Evolutionary conservation across 345 rosid genomes (phyloP).

Genomic region (Aquilaria yunnanensis): DNA sequence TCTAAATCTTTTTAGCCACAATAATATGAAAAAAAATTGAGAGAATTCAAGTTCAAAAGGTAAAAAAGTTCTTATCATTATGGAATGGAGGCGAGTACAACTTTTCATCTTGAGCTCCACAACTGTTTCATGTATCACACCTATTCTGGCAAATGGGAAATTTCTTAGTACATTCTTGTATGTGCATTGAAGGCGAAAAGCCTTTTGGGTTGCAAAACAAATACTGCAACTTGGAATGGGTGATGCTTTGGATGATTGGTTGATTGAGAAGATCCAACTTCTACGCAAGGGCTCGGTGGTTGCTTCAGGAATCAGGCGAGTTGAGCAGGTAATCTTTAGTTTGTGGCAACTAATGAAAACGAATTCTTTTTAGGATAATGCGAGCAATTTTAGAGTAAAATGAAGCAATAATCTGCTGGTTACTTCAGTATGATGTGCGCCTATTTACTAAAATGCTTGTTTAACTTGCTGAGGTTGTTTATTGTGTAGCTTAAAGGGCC

Average conservation of each 20-base stretch:
- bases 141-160: conserved; percentile 5
- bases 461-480: too few species aligned
- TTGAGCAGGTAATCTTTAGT: conserved; percentile 67
- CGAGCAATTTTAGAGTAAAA: background rate
- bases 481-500: background rate
- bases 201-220: conserved; percentile 99
- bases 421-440: too few species aligned
- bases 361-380: background rate
- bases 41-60: too few species aligned
- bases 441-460: too few species aligned
- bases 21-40: too few species aligned
- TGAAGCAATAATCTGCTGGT: too few species aligned
- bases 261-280: conserved; percentile 85
- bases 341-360: conserved; percentile 4
- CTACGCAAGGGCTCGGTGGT: conserved; percentile 75
- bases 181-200: conserved; percentile 65
- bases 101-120: background rate
- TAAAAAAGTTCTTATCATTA: too few species aligned
- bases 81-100: too few species aligned
- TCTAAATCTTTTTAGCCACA: too few species aligned
- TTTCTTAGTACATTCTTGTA: conserved; percentile 11
- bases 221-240: conserved; percentile 98
- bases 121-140: background rate
- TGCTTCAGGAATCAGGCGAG: conserved; percentile 82
- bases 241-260: conserved; percentile 99